phyloP scores from a whole-genome alignment of 805 yeast genomes.

The Cyberlindnera euphorbiiphila region DNA sequence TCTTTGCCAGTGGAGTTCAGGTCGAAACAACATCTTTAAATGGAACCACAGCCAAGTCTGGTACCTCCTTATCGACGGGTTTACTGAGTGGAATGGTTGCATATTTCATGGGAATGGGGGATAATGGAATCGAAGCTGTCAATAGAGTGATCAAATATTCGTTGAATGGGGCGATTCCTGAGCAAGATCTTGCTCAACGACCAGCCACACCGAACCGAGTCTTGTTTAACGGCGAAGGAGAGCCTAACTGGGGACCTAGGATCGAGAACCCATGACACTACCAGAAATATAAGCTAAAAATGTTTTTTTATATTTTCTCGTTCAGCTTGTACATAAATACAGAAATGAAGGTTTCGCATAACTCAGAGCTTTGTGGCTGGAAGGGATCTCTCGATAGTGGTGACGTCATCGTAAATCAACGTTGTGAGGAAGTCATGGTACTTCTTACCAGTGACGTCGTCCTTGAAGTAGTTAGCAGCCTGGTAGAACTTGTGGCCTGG shows the following conservation, averaged over 20 bases:
- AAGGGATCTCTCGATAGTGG: conserved; percentile 37
- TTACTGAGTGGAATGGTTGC: conserved; percentile 43
- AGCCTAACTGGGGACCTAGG: conserved; percentile 25
- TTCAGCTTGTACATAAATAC: not conserved
- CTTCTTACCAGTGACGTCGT: conserved; percentile 67
- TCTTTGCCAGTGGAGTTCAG: conserved; percentile 47
- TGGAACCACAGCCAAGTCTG: conserved; percentile 34
- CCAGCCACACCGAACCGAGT: conserved; percentile 60
- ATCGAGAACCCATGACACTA: conserved; percentile 6
- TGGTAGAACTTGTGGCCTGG: conserved; percentile 62
- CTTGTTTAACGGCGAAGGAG: conserved; percentile 37
- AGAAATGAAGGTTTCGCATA: not conserved
- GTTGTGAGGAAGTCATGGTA: conserved; percentile 77
- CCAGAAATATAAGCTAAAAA: too few relatives aligned
- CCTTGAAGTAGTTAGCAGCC: conserved; percentile 69
- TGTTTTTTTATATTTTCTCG: too few relatives aligned
- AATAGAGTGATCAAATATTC: conserved; percentile 41
- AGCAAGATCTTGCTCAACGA: conserved; percentile 40
- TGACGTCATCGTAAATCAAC: conserved; percentile 68
- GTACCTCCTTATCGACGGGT: conserved; percentile 49
- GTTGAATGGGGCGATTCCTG: conserved; percentile 45
- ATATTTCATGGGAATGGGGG: conserved; percentile 40
- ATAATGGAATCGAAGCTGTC: conserved; percentile 33
- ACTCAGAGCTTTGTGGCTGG: conserved; percentile 20
- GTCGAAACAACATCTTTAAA: conserved; percentile 38